Evolutionary conservation across 345 rosid genomes (phyloP).

Genomic region (Salix viminalis): DNA sequence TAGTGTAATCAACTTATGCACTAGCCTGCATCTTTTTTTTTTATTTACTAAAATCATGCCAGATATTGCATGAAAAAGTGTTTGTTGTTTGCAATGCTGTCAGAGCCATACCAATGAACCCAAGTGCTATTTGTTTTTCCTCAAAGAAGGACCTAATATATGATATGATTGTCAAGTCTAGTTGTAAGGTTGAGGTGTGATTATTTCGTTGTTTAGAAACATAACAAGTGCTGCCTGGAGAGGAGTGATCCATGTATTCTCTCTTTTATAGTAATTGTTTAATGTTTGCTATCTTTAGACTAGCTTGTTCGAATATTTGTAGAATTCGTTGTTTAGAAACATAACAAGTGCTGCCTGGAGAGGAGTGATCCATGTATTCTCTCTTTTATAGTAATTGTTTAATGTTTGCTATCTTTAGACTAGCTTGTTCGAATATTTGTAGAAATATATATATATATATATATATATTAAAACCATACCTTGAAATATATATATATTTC

Average conservation of each 20-base stretch:
- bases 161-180: not conserved
- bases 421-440: not conserved
- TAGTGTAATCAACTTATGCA: not conserved
- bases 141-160: not conserved
- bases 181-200: not conserved
- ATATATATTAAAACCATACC: no score
- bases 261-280: not conserved
- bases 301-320: not conserved
- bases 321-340: not conserved
- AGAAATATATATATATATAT: no score
- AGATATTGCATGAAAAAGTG: not conserved
- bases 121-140: not conserved
- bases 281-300: not conserved
- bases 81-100: not conserved
- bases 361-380: not conserved
- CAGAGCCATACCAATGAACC: not conserved
- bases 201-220: not conserved
- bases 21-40: not conserved
- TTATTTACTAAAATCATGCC: not conserved
- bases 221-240: not conserved
- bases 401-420: not conserved
- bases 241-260: not conserved
- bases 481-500: not conserved
- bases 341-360: not conserved
- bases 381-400: not conserved